Base-by-base conservation (phyloP, 78 protist genomes). In the Trichosphaerium sp. region DNA sequence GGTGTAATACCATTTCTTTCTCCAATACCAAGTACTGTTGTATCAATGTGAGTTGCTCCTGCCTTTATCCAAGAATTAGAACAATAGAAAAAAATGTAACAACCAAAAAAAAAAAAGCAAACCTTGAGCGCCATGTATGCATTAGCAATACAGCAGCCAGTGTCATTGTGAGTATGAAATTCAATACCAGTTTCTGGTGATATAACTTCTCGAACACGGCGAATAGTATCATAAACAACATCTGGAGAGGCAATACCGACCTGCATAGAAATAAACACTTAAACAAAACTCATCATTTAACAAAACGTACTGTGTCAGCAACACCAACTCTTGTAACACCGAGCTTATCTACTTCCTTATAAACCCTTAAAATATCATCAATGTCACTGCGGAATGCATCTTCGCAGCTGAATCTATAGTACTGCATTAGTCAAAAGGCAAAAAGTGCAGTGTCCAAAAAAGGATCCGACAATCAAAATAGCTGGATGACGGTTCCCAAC, bases 1-100 rank as follows among this genome's bases (percentile, higher is more conserved):
- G 91, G 86, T 10, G 83, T 59, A 38, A 85, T 85, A 6, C 91
- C 91, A 41, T 85, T 85, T 15, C 91, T 41, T 62, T 85, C 91
- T 41, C 91, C 91, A 34, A 85, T 80, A 37, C 90, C 90, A 21
- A 80, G 71, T 11, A 84, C 85, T 14, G 61, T 21, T 21, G 89
- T 84, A 64, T 84, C 84, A 54, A 84, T 78, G 73, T 84, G 89
- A 10, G 82, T 84, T 1, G 67, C 72, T 40, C 69, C 73, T 63
- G 54, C 14, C 18, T 49, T 15, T 49, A 63, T n/a, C n/a, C 21
- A 57, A 57, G 21, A 57, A 18, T 25, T 14, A 0, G 14, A 0
- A 38, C 34, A 12, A 38, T 0, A 0, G 18, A 63, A 15, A 63
- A 61, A 54, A 63, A 54, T 40, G 31, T 57, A 23, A 73, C 81